These are phyloP conservation scores for Bromus sterilis DNA, from an alignment of 176 grass and related monocot species.

Conservation along the genomic window DNA sequence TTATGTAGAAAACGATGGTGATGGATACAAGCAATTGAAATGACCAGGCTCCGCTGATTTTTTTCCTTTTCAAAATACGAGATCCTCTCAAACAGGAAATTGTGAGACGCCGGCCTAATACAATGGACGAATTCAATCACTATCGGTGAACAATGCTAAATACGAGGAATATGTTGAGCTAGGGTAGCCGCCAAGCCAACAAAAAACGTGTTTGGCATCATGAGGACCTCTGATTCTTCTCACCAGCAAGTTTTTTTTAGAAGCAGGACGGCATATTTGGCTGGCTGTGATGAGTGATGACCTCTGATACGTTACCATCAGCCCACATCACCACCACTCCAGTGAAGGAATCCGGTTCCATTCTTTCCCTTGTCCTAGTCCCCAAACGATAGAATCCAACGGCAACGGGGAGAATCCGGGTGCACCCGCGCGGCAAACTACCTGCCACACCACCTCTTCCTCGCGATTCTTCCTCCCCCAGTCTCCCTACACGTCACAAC, in stretches of 20 bases:
- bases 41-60: background rate
- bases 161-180: background rate
- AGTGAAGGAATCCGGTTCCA: constrained; percentile 21
- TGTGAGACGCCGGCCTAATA: no score
- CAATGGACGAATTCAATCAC: background rate
- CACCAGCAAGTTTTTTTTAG: background rate
- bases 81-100: no score
- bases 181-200: background rate
- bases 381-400: constrained; percentile 13
- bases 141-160: background rate
- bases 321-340: no score
- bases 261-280: background rate
- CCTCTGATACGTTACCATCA: background rate
- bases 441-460: background rate
- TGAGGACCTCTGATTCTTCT: background rate
- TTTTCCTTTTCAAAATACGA: no score
- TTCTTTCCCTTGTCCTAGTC: background rate
- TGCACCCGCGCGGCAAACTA: background rate
- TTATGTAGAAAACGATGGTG: background rate
- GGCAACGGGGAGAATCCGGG: constrained; percentile 9
- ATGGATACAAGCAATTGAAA: background rate
- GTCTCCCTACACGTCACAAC: constrained; percentile 23
- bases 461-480: constrained; percentile 34
- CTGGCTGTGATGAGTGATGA: background rate
- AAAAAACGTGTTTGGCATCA: background rate